Base-by-base conservation (phyloP, 352 stramenopile genomes). In the Phytophthora podocarpi region DNA sequence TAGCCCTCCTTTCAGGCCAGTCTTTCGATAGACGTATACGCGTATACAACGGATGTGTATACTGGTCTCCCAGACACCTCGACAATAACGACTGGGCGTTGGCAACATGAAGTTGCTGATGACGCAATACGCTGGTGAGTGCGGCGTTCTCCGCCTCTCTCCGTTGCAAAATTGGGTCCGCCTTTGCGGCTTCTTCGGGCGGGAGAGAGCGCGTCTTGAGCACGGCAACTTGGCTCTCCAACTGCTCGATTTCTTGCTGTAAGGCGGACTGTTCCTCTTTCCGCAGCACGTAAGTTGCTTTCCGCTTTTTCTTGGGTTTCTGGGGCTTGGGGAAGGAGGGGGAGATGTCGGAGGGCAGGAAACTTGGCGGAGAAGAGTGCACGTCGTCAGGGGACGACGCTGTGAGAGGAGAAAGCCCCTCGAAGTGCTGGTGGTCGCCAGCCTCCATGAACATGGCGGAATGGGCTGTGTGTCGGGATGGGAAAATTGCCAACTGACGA, bases 31-130 rank as follows among this genome's bases (percentile, higher is more conserved):
- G 47, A 12, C 50, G 49, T 10, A 75, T 52, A 31, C 40, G 28
- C 15, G 49, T 66, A 41, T 63, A 58, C 31, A 75, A 13, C 3
- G 67, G 61, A 21, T 75, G 50, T 1, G 55, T 56, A 13, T 65
- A 53, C 31, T 75, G 67, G 13, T 70, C 52, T 2, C 67, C 64
- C 1, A 75, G 42, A 24, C 72, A 80, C 0, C 71, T 48, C 0
- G 67, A 66, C 16, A 80, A 50, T 26, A 82, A 50, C 26, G 70
- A 78, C 42, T 77, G 74, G 3, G 63, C 66, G 30, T 67, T 69
- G 28, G 74, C 74, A 30, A 82, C 46, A 12, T 66, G 62, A 12
- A 82, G 71, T 57, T 82, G 74, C 54, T 82, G 74, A 26, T 59
- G 61, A 16, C 55, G 54, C 13, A 68, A 31, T 1, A 72, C 51